phyloP scores from a whole-genome alignment of 441 rosid species.

The Viola pubescens region DNA sequence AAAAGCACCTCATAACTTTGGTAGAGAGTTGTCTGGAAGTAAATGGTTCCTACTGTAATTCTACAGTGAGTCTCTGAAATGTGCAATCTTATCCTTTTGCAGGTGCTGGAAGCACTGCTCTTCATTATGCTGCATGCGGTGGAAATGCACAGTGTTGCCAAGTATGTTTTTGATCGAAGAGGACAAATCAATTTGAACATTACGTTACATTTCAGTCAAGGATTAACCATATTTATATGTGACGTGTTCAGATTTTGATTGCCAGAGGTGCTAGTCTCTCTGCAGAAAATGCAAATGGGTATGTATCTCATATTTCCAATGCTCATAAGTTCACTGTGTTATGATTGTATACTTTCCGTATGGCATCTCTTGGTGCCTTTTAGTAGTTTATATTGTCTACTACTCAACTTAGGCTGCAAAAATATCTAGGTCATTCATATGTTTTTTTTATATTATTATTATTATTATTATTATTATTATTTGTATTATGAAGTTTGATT shows the following conservation, averaged over 20 bases:
- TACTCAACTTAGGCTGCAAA: background rate
- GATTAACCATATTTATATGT: constrained; percentile 11
- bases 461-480: background rate
- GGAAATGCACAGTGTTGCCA: constrained; percentile 86
- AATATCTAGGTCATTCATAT: background rate
- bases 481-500: background rate
- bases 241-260: constrained; percentile 61
- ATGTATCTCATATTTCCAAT: constrained; percentile 13
- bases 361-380: background rate
- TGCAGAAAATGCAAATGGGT: constrained; percentile 75
- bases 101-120: constrained; percentile 91
- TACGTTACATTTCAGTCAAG: constrained; percentile 7
- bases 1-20: too few relatives aligned
- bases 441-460: background rate
- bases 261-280: constrained; percentile 63
- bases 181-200: constrained; percentile 6
- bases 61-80: too few relatives aligned
- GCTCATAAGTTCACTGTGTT: background rate
- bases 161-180: constrained; percentile 33
- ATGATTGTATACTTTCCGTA: background rate
- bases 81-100: constrained; percentile 17
- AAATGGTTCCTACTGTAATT: too few relatives aligned
- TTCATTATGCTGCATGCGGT: constrained; percentile 97
- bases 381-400: background rate
- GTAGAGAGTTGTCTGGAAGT: too few relatives aligned